phyloP scores from a whole-genome alignment of 371 early-diverging fungal genomes.

The Chytridium lagenaria region DNA sequence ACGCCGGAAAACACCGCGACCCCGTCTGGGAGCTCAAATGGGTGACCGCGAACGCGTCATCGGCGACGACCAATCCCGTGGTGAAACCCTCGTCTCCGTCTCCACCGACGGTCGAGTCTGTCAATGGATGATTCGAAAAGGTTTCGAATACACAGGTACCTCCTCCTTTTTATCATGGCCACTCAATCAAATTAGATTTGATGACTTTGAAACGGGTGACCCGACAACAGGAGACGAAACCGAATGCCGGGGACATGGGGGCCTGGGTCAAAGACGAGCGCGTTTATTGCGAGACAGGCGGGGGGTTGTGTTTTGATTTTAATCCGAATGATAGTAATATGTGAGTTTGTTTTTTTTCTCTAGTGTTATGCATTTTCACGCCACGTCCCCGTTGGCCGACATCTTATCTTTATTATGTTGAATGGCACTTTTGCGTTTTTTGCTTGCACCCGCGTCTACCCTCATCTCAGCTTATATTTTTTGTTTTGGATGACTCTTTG shows the following conservation, averaged over 20 bases:
- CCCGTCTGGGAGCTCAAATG: constrained; percentile 65
- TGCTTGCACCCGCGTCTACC: constrained; percentile 4
- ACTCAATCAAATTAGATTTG: constrained; percentile 41
- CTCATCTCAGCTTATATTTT: no score
- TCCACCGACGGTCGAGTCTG: constrained; percentile 61
- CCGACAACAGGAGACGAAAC: constrained; percentile 22
- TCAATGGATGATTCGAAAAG: constrained; percentile 59
- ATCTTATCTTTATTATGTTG: no score
- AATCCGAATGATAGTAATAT: constrained; percentile 55
- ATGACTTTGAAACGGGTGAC: constrained; percentile 61
- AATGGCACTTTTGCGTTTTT: no score
- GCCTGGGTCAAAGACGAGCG: constrained; percentile 32
- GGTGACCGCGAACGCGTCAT: constrained; percentile 56
- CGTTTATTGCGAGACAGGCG: constrained; percentile 57
- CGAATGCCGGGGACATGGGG: constrained; percentile 18
- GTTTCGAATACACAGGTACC: constrained; percentile 55
- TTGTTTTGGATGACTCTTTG: no score
- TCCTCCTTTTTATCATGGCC: not conserved
- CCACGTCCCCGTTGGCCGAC: not conserved
- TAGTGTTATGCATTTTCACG: not conserved
- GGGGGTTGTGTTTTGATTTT: constrained; percentile 64
- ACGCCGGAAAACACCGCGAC: constrained; percentile 59
- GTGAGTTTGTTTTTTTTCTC: constrained; percentile 32
- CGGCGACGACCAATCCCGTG: constrained; percentile 53
- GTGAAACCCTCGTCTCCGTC: constrained; percentile 49